Base-by-base conservation (phyloP, 1,139 yeast genomes). In the Candida sp. region DNA sequence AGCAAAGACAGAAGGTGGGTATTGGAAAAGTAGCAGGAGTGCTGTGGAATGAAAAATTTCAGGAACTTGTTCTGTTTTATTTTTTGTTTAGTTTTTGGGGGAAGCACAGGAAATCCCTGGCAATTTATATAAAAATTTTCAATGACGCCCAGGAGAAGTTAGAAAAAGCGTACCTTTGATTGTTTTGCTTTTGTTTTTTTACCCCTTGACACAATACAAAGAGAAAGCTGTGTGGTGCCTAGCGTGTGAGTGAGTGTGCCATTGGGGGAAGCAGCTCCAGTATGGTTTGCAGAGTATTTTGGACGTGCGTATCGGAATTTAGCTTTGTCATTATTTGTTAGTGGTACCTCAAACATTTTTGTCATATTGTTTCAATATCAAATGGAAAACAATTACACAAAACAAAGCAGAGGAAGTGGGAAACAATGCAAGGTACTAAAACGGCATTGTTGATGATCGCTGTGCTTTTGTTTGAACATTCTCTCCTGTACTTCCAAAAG, bases 381-480 rank as follows among this genome's bases (percentile, higher is more conserved):
- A 40, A 40, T 27, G 33, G 33, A 40, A 40, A 40, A 40, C 32
- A 27, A 26, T 40, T 40, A 40, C 42, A 40, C 42, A 40, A 40
- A 40, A 17, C 17, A 17, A 17, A 17, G 17, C 17, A 17, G 17
- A 17, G 17, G 17, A 17, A 17, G 17, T 17, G 17, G 17, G 17
- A 3, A 40, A 40, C 42, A 27, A 27, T 27, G 33, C 32, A 40
- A 40, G 33, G 42, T 27, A 40, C 42, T 40, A 12, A 40, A 40
- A 12, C 23, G 25, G 5, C 5, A 25, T 25, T 38, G 30, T 38
- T 25, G 41, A 1, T 8, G 41, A 38, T 38, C 41, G 38, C 22
- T 11, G 8, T 8, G 12, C 4, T 5, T 34, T 34, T 12, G 12
- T n/a, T 7, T n/a, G 12, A 34, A 34, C 22, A 34, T 7, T 34